Percentiles rank a stretch among this genome's conserved stretches.
These are phyloP conservation scores for Calycina herbarum DNA, from an alignment of 2,329 filamentous ascomycete genomes.

Conservation along the genomic window DNA sequence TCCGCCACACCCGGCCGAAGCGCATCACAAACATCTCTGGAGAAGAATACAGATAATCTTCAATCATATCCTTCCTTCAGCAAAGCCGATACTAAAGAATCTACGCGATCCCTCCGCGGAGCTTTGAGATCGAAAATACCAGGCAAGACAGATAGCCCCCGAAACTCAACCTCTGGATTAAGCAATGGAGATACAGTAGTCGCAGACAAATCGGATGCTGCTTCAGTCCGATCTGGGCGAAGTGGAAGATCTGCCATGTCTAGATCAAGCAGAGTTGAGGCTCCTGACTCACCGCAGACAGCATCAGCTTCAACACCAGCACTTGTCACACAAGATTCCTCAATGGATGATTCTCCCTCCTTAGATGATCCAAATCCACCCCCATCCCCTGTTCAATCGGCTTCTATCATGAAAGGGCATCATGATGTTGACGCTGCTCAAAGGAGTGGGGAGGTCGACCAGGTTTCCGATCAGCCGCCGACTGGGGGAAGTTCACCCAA, in stretches of 20 bases:
- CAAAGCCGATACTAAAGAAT: slow-evolving; percentile 91
- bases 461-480: slow-evolving; percentile 88
- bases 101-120: slow-evolving; percentile 79
- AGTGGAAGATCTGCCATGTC: slow-evolving; percentile 55
- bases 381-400: slow-evolving; percentile 83
- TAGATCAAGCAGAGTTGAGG: slow-evolving; percentile 42
- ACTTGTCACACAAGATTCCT: slow-evolving; percentile 22
- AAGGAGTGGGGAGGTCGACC: slow-evolving; percentile 85
- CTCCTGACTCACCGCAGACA: slow-evolving; percentile 37
- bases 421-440: slow-evolving; percentile 80
- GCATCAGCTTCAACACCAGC: slow-evolving; percentile 1
- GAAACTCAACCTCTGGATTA: slow-evolving; percentile 63
- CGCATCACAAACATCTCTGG: slow-evolving; percentile 35
- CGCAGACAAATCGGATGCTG: slow-evolving; percentile 69
- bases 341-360: slow-evolving; percentile 47
- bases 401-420: slow-evolving; percentile 69
- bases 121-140: slow-evolving; percentile 84
- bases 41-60: slow-evolving; percentile 44
- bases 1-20: slow-evolving; percentile 32
- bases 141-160: slow-evolving; percentile 77
- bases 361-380: slow-evolving; percentile 60
- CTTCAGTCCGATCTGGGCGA: slow-evolving; percentile 70
- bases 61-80: slow-evolving; percentile 90
- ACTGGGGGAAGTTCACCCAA: slow-evolving; percentile 61
- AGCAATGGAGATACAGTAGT: slow-evolving; percentile 55